phyloP scores from a whole-genome alignment of 2,329 filamentous ascomycete species.

The Xylaria sp. region DNA sequence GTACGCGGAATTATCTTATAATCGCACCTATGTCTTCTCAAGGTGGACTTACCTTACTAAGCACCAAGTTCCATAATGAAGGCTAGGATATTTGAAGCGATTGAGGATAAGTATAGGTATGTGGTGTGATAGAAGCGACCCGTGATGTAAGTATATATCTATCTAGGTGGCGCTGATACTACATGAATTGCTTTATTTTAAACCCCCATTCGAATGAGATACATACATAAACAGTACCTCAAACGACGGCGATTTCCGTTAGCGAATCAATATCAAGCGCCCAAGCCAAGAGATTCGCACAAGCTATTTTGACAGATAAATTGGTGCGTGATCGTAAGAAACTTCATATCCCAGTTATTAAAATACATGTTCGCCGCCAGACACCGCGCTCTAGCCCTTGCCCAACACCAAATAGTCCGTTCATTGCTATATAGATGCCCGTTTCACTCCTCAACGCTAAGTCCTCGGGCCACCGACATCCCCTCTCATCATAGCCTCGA shows the following conservation, averaged over 20 bases:
- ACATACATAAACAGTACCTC: neutral
- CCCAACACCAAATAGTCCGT: conserved; percentile 16
- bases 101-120: too few relatives aligned
- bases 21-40: neutral
- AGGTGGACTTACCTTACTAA: neutral
- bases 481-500: conserved; percentile 56
- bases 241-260: neutral
- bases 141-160: neutral
- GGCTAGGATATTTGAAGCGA: neutral
- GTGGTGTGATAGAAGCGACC: neutral
- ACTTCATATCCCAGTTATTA: conserved; percentile 9
- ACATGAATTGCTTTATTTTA: neutral
- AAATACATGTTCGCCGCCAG: conserved; percentile 27
- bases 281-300: neutral
- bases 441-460: conserved; percentile 2
- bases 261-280: neutral
- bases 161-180: neutral
- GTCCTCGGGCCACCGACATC: conserved; percentile 37
- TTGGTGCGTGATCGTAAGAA: neutral
- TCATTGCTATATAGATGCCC: conserved; percentile 7
- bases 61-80: neutral
- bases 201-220: neutral
- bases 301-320: neutral
- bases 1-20: neutral
- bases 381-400: conserved; percentile 27